Conservation (phyloP, 179 eudicot species). For the Spergularia azorica region DNA sequence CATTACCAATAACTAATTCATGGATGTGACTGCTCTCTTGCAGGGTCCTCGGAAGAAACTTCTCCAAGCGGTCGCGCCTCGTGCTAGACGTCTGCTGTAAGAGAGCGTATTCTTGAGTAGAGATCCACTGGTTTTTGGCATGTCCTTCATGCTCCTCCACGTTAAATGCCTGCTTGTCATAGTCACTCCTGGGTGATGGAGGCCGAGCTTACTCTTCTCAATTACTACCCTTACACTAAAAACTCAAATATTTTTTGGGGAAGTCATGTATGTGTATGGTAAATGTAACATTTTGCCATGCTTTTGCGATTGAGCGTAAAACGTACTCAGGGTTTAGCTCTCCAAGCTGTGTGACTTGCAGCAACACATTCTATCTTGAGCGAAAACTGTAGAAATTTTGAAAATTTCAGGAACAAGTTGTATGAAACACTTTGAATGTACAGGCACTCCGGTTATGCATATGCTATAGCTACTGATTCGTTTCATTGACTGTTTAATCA, state of each 20-base stretch:
- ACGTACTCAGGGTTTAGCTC: not conserved
- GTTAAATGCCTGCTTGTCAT: not conserved
- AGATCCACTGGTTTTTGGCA: not conserved
- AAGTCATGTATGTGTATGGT: constrained; percentile 26
- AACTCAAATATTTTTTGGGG: constrained; percentile 5
- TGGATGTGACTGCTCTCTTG: constrained; percentile 17
- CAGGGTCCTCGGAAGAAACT: constrained; percentile 89
- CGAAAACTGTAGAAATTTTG: not conserved
- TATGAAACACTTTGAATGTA: not conserved
- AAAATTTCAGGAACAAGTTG: not conserved
- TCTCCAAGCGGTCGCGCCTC: constrained; percentile 51
- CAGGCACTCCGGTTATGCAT: not conserved
- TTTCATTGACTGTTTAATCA: no score
- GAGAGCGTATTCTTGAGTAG: not conserved
- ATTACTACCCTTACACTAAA: not conserved
- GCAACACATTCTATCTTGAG: not conserved
- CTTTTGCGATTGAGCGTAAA: constrained; percentile 12
- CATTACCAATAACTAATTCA: not conserved
- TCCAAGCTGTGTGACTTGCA: not conserved
- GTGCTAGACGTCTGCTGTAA: constrained; percentile 33
- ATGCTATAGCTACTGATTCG: no score
- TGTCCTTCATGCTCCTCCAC: constrained; percentile 9
- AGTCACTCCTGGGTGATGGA: constrained; percentile 7
- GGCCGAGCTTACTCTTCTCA: not conserved
- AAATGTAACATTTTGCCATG: constrained; percentile 13